Conservation (phyloP, 352 stramenopile genomes). For the Phytopythium mirpurense region DNA sequence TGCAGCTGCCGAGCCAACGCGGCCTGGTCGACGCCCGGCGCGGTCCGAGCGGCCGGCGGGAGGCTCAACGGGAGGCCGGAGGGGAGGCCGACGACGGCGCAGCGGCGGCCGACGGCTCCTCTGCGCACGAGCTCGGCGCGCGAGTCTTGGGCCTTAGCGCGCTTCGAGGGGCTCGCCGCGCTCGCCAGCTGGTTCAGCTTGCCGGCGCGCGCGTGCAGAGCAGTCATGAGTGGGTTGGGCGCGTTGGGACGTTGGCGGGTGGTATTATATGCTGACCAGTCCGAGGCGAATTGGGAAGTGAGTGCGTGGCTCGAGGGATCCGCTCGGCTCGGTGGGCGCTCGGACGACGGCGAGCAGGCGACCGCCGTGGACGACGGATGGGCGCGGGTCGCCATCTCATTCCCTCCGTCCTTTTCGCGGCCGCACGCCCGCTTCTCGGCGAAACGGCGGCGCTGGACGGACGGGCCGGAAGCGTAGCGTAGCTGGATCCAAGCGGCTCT, state of each 20-base stretch:
- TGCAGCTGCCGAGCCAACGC: constrained; percentile 1
- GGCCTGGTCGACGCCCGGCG: neutral
- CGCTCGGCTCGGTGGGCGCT: neutral
- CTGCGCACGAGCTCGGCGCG: constrained; percentile 22
- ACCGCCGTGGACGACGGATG: too few relatives aligned
- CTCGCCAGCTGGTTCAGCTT: neutral
- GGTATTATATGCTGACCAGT: neutral
- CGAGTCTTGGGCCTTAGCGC: constrained; percentile 10
- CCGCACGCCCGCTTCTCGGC: constrained; percentile 2
- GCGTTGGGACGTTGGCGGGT: too few relatives aligned
- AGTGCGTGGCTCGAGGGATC: neutral
- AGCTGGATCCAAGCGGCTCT: neutral
- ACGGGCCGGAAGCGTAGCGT: neutral
- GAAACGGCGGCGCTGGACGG: constrained; percentile 3
- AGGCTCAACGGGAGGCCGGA: neutral
- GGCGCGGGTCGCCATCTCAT: constrained; percentile 2
- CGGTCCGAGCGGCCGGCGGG: neutral
- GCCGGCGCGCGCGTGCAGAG: neutral
- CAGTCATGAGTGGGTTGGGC: constrained; percentile 1
- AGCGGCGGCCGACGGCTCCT: constrained; percentile 31
- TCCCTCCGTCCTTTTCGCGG: neutral
- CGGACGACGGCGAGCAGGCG: neutral
- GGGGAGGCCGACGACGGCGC: constrained; percentile 20
- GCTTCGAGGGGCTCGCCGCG: neutral
- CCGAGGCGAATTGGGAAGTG: neutral